These are phyloP conservation scores for Fusarium decemcellulare DNA, from an alignment of 2,329 filamentous ascomycete genomes.

Conservation along the genomic window DNA sequence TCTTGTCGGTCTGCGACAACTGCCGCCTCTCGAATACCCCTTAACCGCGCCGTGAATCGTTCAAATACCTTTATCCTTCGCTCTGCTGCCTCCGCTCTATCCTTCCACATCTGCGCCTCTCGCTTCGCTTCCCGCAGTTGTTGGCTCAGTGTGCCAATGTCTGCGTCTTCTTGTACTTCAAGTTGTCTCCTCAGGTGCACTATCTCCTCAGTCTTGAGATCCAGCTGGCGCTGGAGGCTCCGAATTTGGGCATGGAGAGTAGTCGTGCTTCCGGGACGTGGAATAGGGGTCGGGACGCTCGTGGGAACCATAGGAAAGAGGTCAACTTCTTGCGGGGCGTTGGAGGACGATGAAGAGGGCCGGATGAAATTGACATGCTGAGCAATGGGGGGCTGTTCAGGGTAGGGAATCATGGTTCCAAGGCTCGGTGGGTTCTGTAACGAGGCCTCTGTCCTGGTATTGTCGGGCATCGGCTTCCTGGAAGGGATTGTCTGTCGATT, in stretches of 20 bases:
- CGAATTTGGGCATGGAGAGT: conserved; percentile 64
- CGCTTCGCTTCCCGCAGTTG: conserved; percentile 58
- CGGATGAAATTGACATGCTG: conserved; percentile 55
- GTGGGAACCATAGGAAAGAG: neutral
- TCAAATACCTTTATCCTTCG: conserved; percentile 64
- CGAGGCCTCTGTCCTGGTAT: conserved; percentile 11
- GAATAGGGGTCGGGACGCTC: conserved; percentile 25
- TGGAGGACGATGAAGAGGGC: conserved; percentile 51
- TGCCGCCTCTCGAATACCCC: conserved; percentile 48
- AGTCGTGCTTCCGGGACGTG: conserved; percentile 48
- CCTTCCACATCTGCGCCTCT: conserved; percentile 63
- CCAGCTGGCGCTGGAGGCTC: conserved; percentile 63
- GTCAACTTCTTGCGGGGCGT: conserved; percentile 12
- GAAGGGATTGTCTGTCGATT: conserved; percentile 14
- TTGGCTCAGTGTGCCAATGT: conserved; percentile 63
- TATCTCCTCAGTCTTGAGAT: conserved; percentile 61
- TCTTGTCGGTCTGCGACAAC: conserved; percentile 6
- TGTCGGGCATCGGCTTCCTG: conserved; percentile 23
- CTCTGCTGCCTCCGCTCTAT: conserved; percentile 70
- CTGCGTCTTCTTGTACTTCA: conserved; percentile 58
- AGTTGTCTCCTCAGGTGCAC: conserved; percentile 61
- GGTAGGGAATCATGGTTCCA: conserved; percentile 56
- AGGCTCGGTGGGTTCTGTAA: conserved; percentile 48
- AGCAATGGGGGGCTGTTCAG: conserved; percentile 56
- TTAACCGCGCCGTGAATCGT: conserved; percentile 55